Conservation (phyloP, 1,284 basidiomycete genomes). For the Leucoagaricus sp. region DNA sequence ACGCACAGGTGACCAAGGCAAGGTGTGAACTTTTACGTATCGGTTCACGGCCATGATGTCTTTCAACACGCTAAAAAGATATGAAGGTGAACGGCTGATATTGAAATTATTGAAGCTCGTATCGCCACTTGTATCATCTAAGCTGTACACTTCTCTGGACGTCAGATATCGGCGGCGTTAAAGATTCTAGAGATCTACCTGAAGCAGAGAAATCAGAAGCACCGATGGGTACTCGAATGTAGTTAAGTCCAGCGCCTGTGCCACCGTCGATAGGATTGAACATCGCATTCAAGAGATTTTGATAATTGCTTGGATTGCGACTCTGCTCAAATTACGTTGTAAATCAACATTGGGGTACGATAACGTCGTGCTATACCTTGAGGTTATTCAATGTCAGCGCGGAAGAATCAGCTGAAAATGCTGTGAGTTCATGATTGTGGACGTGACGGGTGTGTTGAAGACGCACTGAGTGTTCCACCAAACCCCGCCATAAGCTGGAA, state of each 20-base stretch:
- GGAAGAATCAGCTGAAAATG: conserved; percentile 50
- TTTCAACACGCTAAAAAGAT: conserved; percentile 49
- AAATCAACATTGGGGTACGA: too few species aligned
- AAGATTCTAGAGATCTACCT: conserved; percentile 28
- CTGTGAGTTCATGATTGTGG: background rate
- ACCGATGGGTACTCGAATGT: conserved; percentile 52
- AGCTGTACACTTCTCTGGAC: conserved; percentile 42
- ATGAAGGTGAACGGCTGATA: conserved; percentile 47
- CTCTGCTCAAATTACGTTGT: conserved; percentile 19
- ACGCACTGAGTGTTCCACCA: conserved; percentile 50
- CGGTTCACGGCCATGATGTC: conserved; percentile 50
- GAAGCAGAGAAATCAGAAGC: conserved; percentile 55
- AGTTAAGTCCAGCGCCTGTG: conserved; percentile 51
- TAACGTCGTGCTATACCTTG: conserved; percentile 36
- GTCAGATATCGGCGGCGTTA: background rate
- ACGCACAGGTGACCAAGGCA: conserved; percentile 58
- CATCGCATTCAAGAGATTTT: conserved; percentile 43
- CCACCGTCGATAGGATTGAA: conserved; percentile 49
- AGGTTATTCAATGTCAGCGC: conserved; percentile 49
- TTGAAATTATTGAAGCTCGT: conserved; percentile 49
- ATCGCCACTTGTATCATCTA: conserved; percentile 49
- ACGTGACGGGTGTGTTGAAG: too few species aligned
- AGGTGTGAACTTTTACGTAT: conserved; percentile 42
- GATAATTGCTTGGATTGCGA: conserved; percentile 47
- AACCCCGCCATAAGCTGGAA: conserved; percentile 53